Conservation (phyloP, 2,329 filamentous ascomycete genomes). For the Dactylonectria estremocensis region DNA sequence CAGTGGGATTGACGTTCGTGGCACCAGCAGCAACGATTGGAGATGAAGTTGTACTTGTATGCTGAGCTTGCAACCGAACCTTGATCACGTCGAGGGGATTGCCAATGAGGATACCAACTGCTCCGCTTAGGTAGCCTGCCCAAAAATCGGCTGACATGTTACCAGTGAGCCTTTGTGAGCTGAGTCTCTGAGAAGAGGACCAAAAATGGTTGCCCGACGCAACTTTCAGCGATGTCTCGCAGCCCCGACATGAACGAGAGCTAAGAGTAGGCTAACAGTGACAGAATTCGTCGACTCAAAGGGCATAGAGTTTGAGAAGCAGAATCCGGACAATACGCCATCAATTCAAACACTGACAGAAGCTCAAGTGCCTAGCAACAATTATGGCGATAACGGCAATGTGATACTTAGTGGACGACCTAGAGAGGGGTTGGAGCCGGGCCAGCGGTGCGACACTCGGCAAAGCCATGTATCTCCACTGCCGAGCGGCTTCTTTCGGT, state of each 20-base stretch:
- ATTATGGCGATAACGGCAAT: slow-evolving; percentile 44
- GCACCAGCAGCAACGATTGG: slow-evolving; percentile 17
- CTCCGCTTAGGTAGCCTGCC: slow-evolving; percentile 92
- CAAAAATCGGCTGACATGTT: slow-evolving; percentile 91
- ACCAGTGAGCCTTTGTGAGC: slow-evolving; percentile 20
- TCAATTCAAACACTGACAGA: slow-evolving; percentile 43
- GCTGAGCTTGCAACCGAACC: slow-evolving; percentile 77
- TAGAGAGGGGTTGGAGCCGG: slow-evolving; percentile 47
- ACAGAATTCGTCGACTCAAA: slow-evolving; percentile 39
- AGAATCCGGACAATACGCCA: slow-evolving; percentile 27
- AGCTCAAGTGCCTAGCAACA: slow-evolving; percentile 44
- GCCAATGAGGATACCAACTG: slow-evolving; percentile 87
- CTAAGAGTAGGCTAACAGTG: slow-evolving; percentile 43
- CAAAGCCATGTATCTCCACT: slow-evolving; percentile 44
- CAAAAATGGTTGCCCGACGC: slow-evolving; percentile 32
- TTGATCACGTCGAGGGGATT: slow-evolving; percentile 83
- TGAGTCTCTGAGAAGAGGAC: slow-evolving; percentile 26
- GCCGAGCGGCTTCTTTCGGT: slow-evolving; percentile 46
- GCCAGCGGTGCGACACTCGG: slow-evolving; percentile 46
- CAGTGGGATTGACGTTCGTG: slow-evolving; percentile 16
- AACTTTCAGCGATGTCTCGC: slow-evolving; percentile 44
- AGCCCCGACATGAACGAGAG: slow-evolving; percentile 43
- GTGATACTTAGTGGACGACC: slow-evolving; percentile 40
- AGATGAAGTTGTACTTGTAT: slow-evolving; percentile 24
- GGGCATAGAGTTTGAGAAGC: slow-evolving; percentile 39